Conservation (phyloP, 768 basidiomycete genomes). For the Pulveroboletus sp. region DNA sequence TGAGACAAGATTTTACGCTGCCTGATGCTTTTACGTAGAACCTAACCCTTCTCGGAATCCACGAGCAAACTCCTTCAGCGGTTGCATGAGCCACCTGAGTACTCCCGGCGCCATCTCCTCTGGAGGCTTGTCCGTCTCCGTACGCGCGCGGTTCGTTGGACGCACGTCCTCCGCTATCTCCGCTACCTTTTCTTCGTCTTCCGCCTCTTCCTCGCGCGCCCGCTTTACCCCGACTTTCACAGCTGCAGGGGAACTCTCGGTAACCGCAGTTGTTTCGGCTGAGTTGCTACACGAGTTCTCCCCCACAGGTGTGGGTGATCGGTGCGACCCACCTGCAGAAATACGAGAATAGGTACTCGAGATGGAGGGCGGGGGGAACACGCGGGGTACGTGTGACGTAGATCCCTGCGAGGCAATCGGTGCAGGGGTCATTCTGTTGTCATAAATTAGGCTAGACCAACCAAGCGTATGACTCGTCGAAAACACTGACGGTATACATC, state of each 20-base stretch:
- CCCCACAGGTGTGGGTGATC: slow-evolving; percentile 9
- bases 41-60: slow-evolving; percentile 62
- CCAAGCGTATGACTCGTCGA: neutral
- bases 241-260: slow-evolving; percentile 16
- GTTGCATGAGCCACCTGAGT: slow-evolving; percentile 57
- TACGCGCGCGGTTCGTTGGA: slow-evolving; percentile 50
- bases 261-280: slow-evolving; percentile 37
- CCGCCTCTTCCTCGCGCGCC: slow-evolving; percentile 41
- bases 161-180: slow-evolving; percentile 38
- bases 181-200: slow-evolving; percentile 25
- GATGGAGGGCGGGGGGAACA: slow-evolving; percentile 16
- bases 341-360: slow-evolving; percentile 14
- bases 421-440: slow-evolving; percentile 15
- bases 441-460: slow-evolving; percentile 1
- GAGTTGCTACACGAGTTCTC: slow-evolving; percentile 26
- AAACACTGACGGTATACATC: slow-evolving; percentile 39
- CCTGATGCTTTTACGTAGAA: slow-evolving; percentile 15
- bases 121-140: slow-evolving; percentile 41
- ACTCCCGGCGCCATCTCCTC: slow-evolving; percentile 26
- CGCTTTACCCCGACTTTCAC: slow-evolving; percentile 42
- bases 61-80: slow-evolving; percentile 59
- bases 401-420: slow-evolving; percentile 20
- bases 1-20: slow-evolving; percentile 2
- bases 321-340: slow-evolving; percentile 11
- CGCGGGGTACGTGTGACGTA: slow-evolving; percentile 10